Evolutionary conservation across 805 yeast genomes (phyloP).

Genomic region (Candida alai): DNA sequence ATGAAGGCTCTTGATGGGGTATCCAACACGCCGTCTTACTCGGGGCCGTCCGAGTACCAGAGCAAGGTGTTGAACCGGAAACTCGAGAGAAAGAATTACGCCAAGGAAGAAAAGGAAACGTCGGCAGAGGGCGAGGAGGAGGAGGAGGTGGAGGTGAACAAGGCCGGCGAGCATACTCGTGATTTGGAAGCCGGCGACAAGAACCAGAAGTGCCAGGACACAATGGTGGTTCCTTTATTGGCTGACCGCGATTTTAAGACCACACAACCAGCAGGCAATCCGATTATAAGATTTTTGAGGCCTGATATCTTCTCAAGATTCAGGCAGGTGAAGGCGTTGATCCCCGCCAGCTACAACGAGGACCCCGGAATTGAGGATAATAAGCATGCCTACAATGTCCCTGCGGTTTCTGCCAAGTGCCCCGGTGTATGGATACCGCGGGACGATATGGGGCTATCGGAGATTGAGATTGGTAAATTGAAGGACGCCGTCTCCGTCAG

Average conservation of each 20-base stretch:
- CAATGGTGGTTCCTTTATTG: conserved; percentile 62
- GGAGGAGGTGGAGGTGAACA: neutral
- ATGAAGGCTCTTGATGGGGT: conserved; percentile 77
- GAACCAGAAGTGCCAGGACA: too few relatives aligned
- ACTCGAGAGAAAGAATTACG: conserved; percentile 8
- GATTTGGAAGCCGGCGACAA: conserved; percentile 9
- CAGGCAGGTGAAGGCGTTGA: conserved; percentile 28
- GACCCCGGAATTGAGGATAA: conserved; percentile 40
- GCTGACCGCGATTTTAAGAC: conserved; percentile 61
- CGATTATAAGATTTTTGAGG: conserved; percentile 45
- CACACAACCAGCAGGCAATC: conserved; percentile 32
- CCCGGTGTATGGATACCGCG: conserved; percentile 91
- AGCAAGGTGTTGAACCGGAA: conserved; percentile 25
- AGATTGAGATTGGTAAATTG: conserved; percentile 52
- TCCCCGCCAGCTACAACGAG: conserved; percentile 33
- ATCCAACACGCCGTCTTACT: conserved; percentile 56
- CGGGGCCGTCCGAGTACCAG: conserved; percentile 31
- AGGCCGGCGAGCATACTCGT: conserved; percentile 7
- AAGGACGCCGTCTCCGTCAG: conserved; percentile 53
- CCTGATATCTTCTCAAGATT: conserved; percentile 59
- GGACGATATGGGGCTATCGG: conserved; percentile 82
- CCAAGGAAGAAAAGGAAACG: conserved; percentile 12
- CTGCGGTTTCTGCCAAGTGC: conserved; percentile 63
- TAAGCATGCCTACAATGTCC: conserved; percentile 68
- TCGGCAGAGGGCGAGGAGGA: conserved; percentile 17